A percentile compares a stretch with the other conserved stretches of the same genome.
Evolutionary conservation across 2,329 filamentous ascomycete genomes (phyloP).

Genomic region (Alternaria atra): DNA sequence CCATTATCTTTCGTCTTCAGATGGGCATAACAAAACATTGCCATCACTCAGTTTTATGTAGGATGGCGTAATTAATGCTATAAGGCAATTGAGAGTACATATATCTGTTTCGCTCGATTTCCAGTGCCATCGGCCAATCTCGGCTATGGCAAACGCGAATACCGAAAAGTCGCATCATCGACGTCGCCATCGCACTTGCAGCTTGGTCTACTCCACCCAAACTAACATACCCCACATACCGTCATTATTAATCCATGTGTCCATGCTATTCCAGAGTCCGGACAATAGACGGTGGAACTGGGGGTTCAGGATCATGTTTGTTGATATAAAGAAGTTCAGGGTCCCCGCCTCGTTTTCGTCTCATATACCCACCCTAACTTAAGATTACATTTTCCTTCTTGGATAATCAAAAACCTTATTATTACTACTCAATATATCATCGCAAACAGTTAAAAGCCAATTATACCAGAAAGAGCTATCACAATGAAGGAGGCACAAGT

Average conservation of each 20-base stretch:
- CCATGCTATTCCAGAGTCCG: not conserved
- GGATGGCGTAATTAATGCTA: not conserved
- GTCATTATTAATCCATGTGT: not conserved
- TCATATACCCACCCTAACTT: not conserved
- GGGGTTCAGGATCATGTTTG: not conserved
- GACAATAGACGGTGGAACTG: not conserved
- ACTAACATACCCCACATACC: slow-evolving; percentile 1
- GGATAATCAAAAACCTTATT: not conserved
- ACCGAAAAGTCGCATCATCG: slow-evolving; percentile 1
- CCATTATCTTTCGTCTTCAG: no score
- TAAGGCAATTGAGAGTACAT: not conserved
- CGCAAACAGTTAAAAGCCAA: not conserved
- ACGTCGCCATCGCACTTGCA: not conserved
- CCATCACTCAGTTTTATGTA: no score
- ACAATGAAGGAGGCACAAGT: slow-evolving; percentile 56
- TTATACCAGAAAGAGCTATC: not conserved
- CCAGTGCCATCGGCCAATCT: not conserved
- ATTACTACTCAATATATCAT: not conserved
- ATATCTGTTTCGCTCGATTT: no score
- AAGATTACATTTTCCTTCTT: not conserved
- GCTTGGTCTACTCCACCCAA: not conserved
- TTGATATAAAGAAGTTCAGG: not conserved
- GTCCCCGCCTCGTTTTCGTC: not conserved
- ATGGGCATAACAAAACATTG: no score
- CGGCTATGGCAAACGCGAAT: not conserved